phyloP scores from a whole-genome alignment of 2,329 filamentous ascomycete species.

The Septoria petroselini region DNA sequence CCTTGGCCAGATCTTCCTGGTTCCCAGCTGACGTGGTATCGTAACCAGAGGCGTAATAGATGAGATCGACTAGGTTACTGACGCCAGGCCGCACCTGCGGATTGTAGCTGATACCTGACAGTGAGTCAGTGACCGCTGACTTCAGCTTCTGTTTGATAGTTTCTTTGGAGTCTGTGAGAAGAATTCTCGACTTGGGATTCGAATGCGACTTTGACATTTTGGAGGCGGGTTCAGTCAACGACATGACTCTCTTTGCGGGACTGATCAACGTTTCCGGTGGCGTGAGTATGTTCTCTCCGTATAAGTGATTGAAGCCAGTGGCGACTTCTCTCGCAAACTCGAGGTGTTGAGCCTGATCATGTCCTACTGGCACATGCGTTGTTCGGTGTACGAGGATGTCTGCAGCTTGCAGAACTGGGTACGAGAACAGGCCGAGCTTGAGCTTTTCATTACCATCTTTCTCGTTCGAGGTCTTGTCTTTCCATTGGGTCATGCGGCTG shows the following conservation, averaged over 20 bases:
- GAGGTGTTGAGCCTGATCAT: conserved; percentile 89
- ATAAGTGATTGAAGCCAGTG: conserved; percentile 78
- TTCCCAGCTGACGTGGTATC: conserved; percentile 2
- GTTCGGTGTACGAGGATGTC: conserved; percentile 87
- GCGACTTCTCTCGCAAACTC: conserved; percentile 88
- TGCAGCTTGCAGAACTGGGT: conserved; percentile 91
- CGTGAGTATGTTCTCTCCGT: conserved; percentile 58
- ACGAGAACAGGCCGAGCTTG: conserved; percentile 89
- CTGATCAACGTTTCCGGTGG: conserved; percentile 70
- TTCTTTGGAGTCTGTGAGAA: conserved; percentile 68
- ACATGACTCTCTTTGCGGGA: conserved; percentile 86
- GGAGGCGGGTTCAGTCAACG: conserved; percentile 67
- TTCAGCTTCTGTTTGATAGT: conserved; percentile 68
- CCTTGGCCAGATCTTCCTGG: conserved; percentile 48
- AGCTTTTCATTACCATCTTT: conserved; percentile 53
- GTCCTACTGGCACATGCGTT: conserved; percentile 94
- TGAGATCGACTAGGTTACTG: conserved; percentile 77
- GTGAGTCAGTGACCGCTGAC: conserved; percentile 72
- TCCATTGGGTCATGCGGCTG: conserved; percentile 99
- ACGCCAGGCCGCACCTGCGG: conserved; percentile 70
- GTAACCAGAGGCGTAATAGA: conserved; percentile 55
- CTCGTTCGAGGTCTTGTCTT: conserved; percentile 54
- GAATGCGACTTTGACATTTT: conserved; percentile 95
- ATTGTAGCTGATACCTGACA: conserved; percentile 68
- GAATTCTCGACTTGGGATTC: conserved; percentile 70